Base-by-base conservation (phyloP, 768 basidiomycete species). In the Rhodocollybia butyracea region DNA sequence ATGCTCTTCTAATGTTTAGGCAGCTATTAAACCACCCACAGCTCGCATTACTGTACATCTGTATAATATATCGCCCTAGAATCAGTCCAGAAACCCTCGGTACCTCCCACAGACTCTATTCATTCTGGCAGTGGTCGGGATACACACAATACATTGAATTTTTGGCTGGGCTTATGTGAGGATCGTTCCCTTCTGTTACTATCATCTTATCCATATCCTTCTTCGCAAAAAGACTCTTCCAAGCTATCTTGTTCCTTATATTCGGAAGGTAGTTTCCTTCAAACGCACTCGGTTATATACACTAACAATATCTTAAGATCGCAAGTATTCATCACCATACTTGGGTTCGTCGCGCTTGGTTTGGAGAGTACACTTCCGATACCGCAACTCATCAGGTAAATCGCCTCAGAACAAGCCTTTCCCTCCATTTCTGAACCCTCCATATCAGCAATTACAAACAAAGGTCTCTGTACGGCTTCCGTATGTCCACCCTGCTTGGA, bases 331-430 rank as follows among this genome's bases (percentile, higher is more conserved):
- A 70, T 91, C 5, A 70, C 75, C 15, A 67, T 82, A 5, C 73
- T 93, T 21, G 91, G 91, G 0, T 94, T 90, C 63, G 61, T 89
- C 38, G 88, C 91, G 0, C 66, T 94, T 24, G 91, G 92, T 12
- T 73, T 94, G 24, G 91, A 93, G 68, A 93, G 90, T 60, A 90
- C 88, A 3, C 70, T 94, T n/a, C 91, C 91, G 6, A 80, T 94
- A 53, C 91, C 91, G 3, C 91, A 94, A 63, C 73, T 94, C 38
- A 77, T 91, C 55, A 91, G 86, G 91, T 85, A 56, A 19, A 70
- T 17, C 6, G 12, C 21, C 22, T 26, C 15, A n/a, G 11, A 24
- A 17, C 27, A 19, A 3, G 4, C 42, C 26, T 3, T 17, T 22
- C 5, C 10, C 5, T 27, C 8, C 13, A 15, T 13, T 12, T 15